A percentile compares a stretch with the other conserved stretches of the same genome.
Conservation (phyloP, 441 rosid genomes). For the Pelargonium cotyledonis region DNA sequence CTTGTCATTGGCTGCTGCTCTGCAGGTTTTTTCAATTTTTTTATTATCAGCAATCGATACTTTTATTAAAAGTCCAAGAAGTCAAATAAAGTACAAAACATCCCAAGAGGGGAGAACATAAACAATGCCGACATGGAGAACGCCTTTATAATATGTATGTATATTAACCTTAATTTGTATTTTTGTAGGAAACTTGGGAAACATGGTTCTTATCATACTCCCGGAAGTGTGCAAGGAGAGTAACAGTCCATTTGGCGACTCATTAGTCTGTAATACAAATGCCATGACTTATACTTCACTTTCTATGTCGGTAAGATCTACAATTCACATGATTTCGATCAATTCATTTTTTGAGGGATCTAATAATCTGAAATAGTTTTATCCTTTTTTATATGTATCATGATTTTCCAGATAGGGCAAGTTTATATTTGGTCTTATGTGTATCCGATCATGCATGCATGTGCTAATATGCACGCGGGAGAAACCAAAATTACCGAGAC, state of each 20-base stretch:
- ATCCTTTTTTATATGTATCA: no score
- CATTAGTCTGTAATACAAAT: conserved; percentile 20
- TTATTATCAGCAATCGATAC: no score
- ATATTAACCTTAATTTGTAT: no score
- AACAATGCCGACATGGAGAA: no score
- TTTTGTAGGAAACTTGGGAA: conserved; percentile 39
- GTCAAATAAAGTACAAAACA: no score
- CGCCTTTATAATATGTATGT: no score
- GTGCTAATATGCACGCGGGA: conserved; percentile 2
- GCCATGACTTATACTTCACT: conserved; percentile 33
- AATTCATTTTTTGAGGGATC: no score
- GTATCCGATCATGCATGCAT: conserved; percentile 24
- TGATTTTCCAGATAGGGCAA: conserved; percentile 25
- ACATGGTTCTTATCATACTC: conserved; percentile 30
- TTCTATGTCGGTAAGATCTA: conserved; percentile 29
- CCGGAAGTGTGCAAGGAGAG: conserved; percentile 34
- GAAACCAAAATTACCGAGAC: neutral
- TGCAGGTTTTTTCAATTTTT: no score
- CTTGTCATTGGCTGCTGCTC: conserved; percentile 34
- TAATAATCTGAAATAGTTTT: no score
- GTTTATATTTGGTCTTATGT: conserved; percentile 35
- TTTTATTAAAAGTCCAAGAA: no score
- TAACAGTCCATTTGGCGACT: conserved; percentile 36
- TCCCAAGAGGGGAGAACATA: no score
- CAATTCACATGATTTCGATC: no score